These are phyloP conservation scores for Mycena sp. DNA, from an alignment of 1,284 basidiomycete genomes.

Conservation along the genomic window DNA sequence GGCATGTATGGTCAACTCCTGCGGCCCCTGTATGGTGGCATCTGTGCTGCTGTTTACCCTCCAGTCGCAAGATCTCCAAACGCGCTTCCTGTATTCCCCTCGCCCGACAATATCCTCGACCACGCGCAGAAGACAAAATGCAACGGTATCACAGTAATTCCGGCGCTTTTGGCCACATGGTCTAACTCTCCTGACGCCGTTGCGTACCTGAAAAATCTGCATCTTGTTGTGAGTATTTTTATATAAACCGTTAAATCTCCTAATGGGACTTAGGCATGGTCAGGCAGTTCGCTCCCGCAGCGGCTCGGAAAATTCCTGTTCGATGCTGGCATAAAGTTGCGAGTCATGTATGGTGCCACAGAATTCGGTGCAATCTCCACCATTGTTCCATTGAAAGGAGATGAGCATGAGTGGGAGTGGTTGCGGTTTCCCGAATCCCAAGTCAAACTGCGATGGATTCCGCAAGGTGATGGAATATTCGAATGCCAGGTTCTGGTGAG, in stretches of 20 bases:
- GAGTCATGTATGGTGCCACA: constrained; percentile 32
- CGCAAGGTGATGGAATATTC: constrained; percentile 30
- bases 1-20: too few species aligned
- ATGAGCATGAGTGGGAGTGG: constrained; percentile 29
- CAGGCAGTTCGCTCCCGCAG: constrained; percentile 28
- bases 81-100: constrained; percentile 7
- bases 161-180: constrained; percentile 33
- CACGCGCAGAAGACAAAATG: constrained; percentile 19
- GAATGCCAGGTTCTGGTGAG: constrained; percentile 31
- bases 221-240: not conserved
- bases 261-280: constrained; percentile 13
- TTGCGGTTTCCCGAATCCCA: constrained; percentile 19
- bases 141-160: constrained; percentile 25
- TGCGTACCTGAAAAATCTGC: not conserved
- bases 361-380: constrained; percentile 27
- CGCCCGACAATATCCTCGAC: constrained; percentile 29
- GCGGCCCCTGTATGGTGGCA: constrained; percentile 11
- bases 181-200: constrained; percentile 17
- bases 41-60: constrained; percentile 14
- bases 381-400: not conserved
- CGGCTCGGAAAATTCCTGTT: constrained; percentile 26
- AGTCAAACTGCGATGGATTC: constrained; percentile 25
- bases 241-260: too few species aligned
- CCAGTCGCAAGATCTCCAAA: constrained; percentile 13
- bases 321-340: constrained; percentile 23